Evolutionary conservation across 129 eudicot species (phyloP).

Genomic region (Flaveria robusta): DNA sequence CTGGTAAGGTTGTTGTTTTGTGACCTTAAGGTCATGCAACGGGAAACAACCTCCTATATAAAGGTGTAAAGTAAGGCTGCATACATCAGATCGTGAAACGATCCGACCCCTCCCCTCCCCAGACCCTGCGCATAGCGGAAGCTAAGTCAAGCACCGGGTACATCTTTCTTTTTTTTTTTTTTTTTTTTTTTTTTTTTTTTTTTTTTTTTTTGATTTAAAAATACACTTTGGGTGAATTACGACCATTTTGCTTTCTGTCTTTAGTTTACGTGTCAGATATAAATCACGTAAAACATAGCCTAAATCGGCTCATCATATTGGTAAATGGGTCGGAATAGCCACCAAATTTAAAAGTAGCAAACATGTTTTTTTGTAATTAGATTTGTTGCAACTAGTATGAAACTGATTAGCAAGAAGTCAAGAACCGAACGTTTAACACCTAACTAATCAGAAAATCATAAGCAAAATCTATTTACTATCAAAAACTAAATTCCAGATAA

Average conservation of each 20-base stretch:
- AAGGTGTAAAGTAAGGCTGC: too few species aligned
- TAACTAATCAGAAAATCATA: background rate
- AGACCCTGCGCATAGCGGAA: too few species aligned
- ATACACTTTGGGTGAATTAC: background rate
- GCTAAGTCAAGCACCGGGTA: too few species aligned
- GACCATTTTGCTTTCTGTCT: background rate
- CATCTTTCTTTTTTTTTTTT: background rate
- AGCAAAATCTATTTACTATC: background rate
- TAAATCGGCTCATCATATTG: background rate
- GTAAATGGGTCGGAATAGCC: background rate
- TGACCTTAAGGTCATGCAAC: too few species aligned
- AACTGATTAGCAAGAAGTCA: background rate
- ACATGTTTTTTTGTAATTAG: too few species aligned
- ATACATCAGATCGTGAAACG: too few species aligned
- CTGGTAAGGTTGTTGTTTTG: too few species aligned
- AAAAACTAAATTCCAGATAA: background rate
- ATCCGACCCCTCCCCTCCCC: too few species aligned
- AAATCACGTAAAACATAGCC: background rate
- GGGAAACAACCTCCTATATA: too few species aligned
- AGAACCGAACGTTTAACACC: background rate
- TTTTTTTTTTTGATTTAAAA: background rate
- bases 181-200: background rate
- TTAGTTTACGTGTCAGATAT: background rate
- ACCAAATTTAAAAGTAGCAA: background rate
- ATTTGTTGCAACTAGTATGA: background rate